Percentiles rank a stretch among this genome's conserved stretches.
These are phyloP conservation scores for Ceratocystis colombiana DNA, from an alignment of 2,329 filamentous ascomycete genomes.

Conservation along the genomic window DNA sequence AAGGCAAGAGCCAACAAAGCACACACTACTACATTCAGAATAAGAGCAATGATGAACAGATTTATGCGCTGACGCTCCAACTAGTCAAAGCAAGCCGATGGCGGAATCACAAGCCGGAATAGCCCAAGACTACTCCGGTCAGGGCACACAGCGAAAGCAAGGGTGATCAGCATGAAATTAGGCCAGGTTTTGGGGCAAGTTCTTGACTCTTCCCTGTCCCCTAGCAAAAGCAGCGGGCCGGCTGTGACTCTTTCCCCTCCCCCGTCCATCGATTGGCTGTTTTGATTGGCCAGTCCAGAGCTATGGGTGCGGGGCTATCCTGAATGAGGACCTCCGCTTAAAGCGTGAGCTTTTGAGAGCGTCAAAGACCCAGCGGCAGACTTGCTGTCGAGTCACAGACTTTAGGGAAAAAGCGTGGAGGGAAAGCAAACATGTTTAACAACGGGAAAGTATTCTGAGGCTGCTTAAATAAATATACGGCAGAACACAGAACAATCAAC, in stretches of 20 bases:
- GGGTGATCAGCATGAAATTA: background rate
- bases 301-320: constrained; percentile 14
- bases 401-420: background rate
- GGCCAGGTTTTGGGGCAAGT: too few species aligned
- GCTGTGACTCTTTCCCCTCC: constrained; percentile 14
- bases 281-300: background rate
- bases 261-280: background rate
- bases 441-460: too few species aligned
- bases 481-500: too few species aligned
- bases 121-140: background rate
- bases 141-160: background rate
- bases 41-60: too few species aligned
- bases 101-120: constrained; percentile 13
- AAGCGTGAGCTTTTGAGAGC: background rate
- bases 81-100: constrained; percentile 16
- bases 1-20: background rate
- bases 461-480: too few species aligned
- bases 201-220: too few species aligned
- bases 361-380: background rate
- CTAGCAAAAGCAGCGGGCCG: background rate
- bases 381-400: background rate
- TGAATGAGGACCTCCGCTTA: constrained; percentile 19
- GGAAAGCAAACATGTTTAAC: background rate
- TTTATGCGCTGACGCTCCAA: too few species aligned
- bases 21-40: too few species aligned